Evolutionary conservation across 2,329 filamentous ascomycete genomes (phyloP), one percentile per base, ranked within the genome.

Genomic region (Monilinia aucupariae): DNA sequence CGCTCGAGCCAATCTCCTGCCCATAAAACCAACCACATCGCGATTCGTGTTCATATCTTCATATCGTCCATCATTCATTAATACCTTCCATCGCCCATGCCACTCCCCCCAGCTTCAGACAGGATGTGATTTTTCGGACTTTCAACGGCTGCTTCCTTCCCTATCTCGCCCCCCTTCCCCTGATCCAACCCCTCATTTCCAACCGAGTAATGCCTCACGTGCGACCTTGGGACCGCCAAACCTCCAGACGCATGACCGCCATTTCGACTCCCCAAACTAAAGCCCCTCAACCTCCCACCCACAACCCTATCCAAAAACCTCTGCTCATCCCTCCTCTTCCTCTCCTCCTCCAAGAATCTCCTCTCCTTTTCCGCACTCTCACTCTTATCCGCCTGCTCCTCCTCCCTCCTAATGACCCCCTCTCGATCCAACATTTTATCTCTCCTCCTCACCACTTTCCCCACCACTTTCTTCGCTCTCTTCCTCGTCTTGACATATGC

Each of bases 401-500:
- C 53, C n/a, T 55, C 53, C 13, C 53, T 13, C 17, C 25, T 45
- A 15, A 41, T n/a, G 10, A 45, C 53, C 6, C 27, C 53, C 27
- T 55, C 39, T 13, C 22, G 32, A 32, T 55, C 39, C 20, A 55
- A 17, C 17, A 55, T 55, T 32, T 45, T 55, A 47, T 56, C 59
- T 20, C 22, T 55, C 27, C 59, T 47, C 50, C 59, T 47, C 50
- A 25, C 49, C 37, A 55, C 30, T 7, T 61, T 61, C n/a, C 50
- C 50, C 30, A 62, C 13, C 0, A 59, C n/a, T 13, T 43, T 75
- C 75, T 88, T 89, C 41, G 88, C 81, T 71, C 86, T 86, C 63
- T 61, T 62, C 56, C 86, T 84, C 15, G 87, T 87, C 70, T 86
- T 86, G 56, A 88, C 77, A 72, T 96, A 96, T 17, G 86, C 83